These are phyloP conservation scores for Talaromyces sp. DNA, from an alignment of 2,329 filamentous ascomycete species.

Conservation along the genomic window DNA sequence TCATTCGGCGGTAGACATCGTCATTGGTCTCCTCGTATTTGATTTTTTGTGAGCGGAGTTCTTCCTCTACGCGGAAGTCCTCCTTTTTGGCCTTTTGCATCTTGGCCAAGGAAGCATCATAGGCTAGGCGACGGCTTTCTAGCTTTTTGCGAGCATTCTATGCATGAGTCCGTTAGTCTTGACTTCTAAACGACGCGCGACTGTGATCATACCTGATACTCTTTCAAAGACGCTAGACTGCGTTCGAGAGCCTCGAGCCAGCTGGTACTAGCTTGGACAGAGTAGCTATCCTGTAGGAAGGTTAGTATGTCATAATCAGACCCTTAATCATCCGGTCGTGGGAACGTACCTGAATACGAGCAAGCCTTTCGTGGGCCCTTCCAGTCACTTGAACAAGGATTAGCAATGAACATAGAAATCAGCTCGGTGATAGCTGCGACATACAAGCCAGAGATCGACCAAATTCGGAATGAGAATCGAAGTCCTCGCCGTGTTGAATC, in stretches of 20 bases:
- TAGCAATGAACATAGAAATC: conserved; percentile 3
- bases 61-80: conserved; percentile 89
- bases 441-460: conserved; percentile 75
- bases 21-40: conserved; percentile 96
- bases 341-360: conserved; percentile 60
- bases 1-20: conserved; percentile 87
- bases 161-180: conserved; percentile 5
- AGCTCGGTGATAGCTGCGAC: conserved; percentile 26
- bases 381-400: conserved; percentile 59
- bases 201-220: conserved; percentile 71
- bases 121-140: conserved; percentile 80
- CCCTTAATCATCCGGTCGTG: background rate
- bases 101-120: conserved; percentile 84
- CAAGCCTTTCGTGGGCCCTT: conserved; percentile 81
- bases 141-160: conserved; percentile 86
- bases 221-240: conserved; percentile 91
- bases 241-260: conserved; percentile 93
- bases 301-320: background rate
- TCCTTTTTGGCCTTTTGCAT: conserved; percentile 92
- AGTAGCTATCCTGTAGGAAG: conserved; percentile 64
- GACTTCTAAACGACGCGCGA: background rate
- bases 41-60: conserved; percentile 81
- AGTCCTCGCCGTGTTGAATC: conserved; percentile 86
- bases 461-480: conserved; percentile 85
- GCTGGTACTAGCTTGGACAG: conserved; percentile 69